Percentiles rank a stretch among this genome's conserved stretches.
Conservation (phyloP, 1,284 basidiomycete species). For the Entoloma clypeatum region DNA sequence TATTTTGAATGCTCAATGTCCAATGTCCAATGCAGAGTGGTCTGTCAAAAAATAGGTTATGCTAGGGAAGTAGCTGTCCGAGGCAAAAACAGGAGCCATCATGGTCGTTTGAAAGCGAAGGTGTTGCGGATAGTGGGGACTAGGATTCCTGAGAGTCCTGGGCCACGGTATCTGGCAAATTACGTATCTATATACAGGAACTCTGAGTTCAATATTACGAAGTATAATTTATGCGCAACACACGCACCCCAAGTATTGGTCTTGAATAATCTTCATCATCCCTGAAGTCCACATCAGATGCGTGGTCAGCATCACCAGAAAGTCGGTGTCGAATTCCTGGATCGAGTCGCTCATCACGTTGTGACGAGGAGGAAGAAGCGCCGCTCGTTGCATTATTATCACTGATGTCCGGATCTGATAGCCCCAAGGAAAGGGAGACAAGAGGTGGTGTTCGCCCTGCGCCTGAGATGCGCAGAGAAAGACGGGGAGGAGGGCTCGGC, state of each 20-base stretch:
- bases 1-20: no score
- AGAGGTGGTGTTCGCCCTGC: slow-evolving; percentile 17
- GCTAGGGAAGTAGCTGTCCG: no score
- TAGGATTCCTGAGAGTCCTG: slow-evolving; percentile 33
- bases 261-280: slow-evolving; percentile 59
- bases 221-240: slow-evolving; percentile 4
- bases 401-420: slow-evolving; percentile 7
- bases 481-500: slow-evolving; percentile 43
- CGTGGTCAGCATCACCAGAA: slow-evolving; percentile 30
- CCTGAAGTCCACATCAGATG: slow-evolving; percentile 33
- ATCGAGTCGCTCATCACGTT: slow-evolving; percentile 43
- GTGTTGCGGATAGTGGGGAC: slow-evolving; percentile 6
- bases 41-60: no score
- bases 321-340: slow-evolving; percentile 39
- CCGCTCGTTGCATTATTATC: slow-evolving; percentile 6
- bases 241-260: slow-evolving; percentile 52
- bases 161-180: slow-evolving; percentile 41
- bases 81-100: background rate
- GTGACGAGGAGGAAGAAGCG: slow-evolving; percentile 32
- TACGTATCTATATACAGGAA: slow-evolving; percentile 40
- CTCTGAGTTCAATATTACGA: slow-evolving; percentile 2
- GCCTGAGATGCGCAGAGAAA: slow-evolving; percentile 33
- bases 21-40: no score
- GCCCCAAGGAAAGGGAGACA: slow-evolving; percentile 17
- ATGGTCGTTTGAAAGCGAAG: no score